Percentiles rank a stretch among this genome's conserved stretches.
Conservation (phyloP, 305 asterid genomes). For the Solanum aculeatissimum region DNA sequence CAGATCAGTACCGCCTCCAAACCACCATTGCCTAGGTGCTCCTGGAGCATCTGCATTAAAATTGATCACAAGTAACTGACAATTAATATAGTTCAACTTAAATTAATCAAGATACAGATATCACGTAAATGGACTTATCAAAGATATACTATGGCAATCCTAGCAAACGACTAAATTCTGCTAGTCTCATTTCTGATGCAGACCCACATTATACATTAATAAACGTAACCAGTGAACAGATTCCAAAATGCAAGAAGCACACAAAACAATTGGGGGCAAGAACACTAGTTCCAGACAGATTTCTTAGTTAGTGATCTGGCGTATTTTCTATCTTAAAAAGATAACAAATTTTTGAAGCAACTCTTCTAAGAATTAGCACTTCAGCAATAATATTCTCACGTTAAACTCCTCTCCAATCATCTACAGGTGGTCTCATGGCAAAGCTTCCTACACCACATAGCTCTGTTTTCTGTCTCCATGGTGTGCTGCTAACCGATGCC, state of each 20-base stretch:
- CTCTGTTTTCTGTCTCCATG: not conserved
- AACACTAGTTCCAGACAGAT: not conserved
- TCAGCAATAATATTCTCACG: not conserved
- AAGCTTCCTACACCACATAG: not conserved
- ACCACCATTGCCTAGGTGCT: conserved; percentile 98
- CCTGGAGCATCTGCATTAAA: conserved; percentile 72
- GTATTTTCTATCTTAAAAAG: not conserved
- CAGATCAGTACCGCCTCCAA: conserved; percentile 97
- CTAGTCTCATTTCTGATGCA: not conserved
- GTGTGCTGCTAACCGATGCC: not conserved
- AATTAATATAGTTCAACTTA: not conserved
- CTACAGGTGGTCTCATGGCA: not conserved
- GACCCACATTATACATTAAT: not conserved
- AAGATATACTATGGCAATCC: not conserved
- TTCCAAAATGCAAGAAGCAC: not conserved
- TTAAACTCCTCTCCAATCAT: not conserved
- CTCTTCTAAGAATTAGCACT: not conserved
- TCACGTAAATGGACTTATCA: not conserved
- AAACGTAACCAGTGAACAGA: not conserved
- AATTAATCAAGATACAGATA: not conserved
- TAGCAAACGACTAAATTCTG: not conserved
- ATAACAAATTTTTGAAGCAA: not conserved
- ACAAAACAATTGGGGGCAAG: not conserved
- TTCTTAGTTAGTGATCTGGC: not conserved
- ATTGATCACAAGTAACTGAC: not conserved